A percentile compares a stretch with the other conserved stretches of the same genome.
These are phyloP conservation scores for Pyrenochaeta sp. DNA, from an alignment of 2,329 filamentous ascomycete genomes.

Conservation along the genomic window DNA sequence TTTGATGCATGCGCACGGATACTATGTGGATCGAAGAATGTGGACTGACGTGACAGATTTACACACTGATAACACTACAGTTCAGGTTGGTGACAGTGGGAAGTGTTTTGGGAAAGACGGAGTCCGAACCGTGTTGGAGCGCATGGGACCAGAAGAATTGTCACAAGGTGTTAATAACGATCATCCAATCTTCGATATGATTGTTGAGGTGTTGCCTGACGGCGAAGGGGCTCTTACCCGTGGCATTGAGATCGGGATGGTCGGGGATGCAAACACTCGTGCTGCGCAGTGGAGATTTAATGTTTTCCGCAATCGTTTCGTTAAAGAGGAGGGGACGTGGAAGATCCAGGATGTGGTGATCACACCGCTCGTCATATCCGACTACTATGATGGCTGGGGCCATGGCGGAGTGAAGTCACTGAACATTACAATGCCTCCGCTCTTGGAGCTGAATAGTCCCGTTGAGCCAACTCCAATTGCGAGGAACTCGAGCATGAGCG, in stretches of 20 bases:
- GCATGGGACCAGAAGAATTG: conserved; percentile 29
- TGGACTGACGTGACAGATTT: conserved; percentile 34
- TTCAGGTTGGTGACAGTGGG: conserved; percentile 11
- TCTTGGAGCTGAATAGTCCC: conserved; percentile 11
- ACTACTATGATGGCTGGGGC: conserved; percentile 35
- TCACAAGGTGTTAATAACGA: conserved; percentile 33
- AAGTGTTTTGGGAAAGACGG: conserved; percentile 19
- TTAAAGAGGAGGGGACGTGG: conserved; percentile 28
- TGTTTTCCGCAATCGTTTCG: conserved; percentile 28
- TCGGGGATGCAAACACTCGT: conserved; percentile 25
- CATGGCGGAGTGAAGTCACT: conserved; percentile 15
- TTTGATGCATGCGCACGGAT: conserved; percentile 32
- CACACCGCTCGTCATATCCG: conserved; percentile 27
- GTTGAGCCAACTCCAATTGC: neutral
- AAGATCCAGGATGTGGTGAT: conserved; percentile 22
- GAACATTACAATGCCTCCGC: conserved; percentile 21
- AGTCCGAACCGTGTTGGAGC: conserved; percentile 21
- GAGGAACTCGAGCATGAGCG: conserved; percentile 8
- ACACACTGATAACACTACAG: conserved; percentile 17
- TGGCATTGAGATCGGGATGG: conserved; percentile 32
- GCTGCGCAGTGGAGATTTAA: conserved; percentile 35
- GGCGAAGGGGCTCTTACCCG: conserved; percentile 24
- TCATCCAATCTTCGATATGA: conserved; percentile 33
- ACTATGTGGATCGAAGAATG: conserved; percentile 34
- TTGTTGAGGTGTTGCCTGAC: conserved; percentile 24